Evolutionary conservation across 2,329 filamentous ascomycete species (phyloP).

Genomic region (Coniella lustricola): DNA sequence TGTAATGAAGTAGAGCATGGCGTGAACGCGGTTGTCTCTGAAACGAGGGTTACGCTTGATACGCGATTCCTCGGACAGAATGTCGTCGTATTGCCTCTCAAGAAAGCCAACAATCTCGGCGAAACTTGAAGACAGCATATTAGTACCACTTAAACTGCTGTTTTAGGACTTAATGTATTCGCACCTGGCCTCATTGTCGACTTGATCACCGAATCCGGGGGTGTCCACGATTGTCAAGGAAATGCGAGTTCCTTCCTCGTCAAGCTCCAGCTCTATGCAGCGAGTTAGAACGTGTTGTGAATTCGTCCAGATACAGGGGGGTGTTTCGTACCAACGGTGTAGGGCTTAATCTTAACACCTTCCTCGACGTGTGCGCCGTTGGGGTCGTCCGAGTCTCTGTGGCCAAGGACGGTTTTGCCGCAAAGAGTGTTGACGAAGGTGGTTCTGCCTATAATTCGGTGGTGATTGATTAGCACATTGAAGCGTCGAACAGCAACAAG

Average conservation of each 20-base stretch:
- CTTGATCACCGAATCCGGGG: slow-evolving; percentile 95
- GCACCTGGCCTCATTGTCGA: slow-evolving; percentile 97
- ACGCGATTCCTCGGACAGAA: slow-evolving; percentile 96
- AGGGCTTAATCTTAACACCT: slow-evolving; percentile 95
- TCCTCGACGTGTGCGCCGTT: slow-evolving; percentile 86
- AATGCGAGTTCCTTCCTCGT: slow-evolving; percentile 97
- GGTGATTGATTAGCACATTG: slow-evolving; percentile 13
- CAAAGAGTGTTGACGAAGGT: slow-evolving; percentile 99
- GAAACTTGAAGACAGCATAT: slow-evolving; percentile 53
- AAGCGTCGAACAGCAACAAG: slow-evolving; percentile 10
- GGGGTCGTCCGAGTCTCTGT: slow-evolving; percentile 91
- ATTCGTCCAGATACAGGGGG: background rate
- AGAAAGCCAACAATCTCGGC: slow-evolving; percentile 97
- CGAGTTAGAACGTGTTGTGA: slow-evolving; percentile 22
- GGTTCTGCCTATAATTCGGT: slow-evolving; percentile 64
- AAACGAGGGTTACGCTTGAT: slow-evolving; percentile 99
- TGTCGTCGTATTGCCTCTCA: slow-evolving; percentile 98
- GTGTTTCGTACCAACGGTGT: slow-evolving; percentile 76
- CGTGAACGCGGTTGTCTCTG: slow-evolving; percentile 97
- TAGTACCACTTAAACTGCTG: background rate
- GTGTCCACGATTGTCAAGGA: slow-evolving; percentile 98
- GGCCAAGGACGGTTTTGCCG: slow-evolving; percentile 81
- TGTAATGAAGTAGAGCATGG: slow-evolving; percentile 98
- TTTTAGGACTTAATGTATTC: slow-evolving; percentile 14
- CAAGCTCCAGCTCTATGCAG: slow-evolving; percentile 74